Percentiles rank a stretch among this genome's conserved stretches.
Evolutionary conservation across 495 filamentous ascomycete genomes (phyloP).

Genomic region (Monascus purpureus): DNA sequence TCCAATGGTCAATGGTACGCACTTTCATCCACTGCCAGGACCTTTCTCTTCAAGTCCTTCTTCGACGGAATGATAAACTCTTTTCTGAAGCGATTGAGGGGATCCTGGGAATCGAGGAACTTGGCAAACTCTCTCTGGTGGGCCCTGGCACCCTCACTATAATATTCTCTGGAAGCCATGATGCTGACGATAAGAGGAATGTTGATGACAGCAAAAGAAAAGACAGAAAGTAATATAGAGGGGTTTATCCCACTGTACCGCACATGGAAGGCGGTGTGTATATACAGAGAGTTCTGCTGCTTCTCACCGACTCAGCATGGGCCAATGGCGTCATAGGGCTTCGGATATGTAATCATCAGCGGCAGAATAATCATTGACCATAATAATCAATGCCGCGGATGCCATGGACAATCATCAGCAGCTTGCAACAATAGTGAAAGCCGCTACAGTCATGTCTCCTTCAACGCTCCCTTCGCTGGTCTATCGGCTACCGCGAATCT

Average conservation of each 20-base stretch:
- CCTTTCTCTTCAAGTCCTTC: slow-evolving; percentile 57
- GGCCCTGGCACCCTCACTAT: slow-evolving; percentile 26
- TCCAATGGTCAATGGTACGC: slow-evolving; percentile 2
- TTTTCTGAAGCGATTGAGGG: slow-evolving; percentile 47
- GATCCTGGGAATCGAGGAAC: slow-evolving; percentile 54
- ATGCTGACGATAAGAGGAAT: no score
- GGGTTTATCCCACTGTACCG: slow-evolving; percentile 1
- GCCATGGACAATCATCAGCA: no score
- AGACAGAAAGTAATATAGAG: no score
- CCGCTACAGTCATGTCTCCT: no score
- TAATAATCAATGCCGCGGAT: neutral
- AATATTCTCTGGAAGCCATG: no score
- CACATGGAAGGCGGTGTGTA: slow-evolving; percentile 6
- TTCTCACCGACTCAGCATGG: slow-evolving; percentile 6
- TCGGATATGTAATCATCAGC: slow-evolving; percentile 6
- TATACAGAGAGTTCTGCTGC: slow-evolving; percentile 16
- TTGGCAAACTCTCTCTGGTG: slow-evolving; percentile 42
- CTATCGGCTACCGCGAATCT: slow-evolving; percentile 11
- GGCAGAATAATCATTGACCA: slow-evolving; percentile 1
- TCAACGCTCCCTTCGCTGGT: slow-evolving; percentile 11
- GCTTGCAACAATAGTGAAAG: no score
- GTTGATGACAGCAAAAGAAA: neutral
- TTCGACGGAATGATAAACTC: slow-evolving; percentile 82
- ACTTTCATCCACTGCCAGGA: slow-evolving; percentile 29
- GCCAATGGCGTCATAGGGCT: slow-evolving; percentile 24